A percentile compares a stretch with the other conserved stretches of the same genome.
These are phyloP conservation scores for Odonthalia washingtoniensis DNA, from an alignment of 31 red algal species.

Conservation along the genomic window DNA sequence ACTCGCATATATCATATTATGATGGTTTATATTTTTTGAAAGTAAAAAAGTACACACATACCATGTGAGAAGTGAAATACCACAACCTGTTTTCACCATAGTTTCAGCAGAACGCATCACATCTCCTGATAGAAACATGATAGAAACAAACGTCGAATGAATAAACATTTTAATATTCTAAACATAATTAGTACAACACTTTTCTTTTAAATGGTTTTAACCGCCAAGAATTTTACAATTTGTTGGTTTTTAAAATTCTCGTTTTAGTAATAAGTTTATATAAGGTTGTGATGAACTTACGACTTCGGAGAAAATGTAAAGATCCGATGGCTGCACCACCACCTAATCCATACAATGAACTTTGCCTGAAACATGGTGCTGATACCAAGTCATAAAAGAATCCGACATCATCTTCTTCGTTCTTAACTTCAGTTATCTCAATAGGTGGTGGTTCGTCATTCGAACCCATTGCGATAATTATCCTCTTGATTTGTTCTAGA, in stretches of 20 bases:
- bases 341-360: conserved; percentile 45
- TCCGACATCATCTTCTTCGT: conserved; percentile 1
- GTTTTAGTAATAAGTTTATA: neutral
- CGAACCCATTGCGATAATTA: no score
- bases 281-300: conserved; percentile 18
- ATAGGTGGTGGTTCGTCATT: no score
- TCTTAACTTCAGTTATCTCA: conserved; percentile 2
- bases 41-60: conserved; percentile 13
- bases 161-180: neutral
- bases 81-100: conserved; percentile 69
- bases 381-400: conserved; percentile 57
- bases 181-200: no score
- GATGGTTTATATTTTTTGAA: neutral
- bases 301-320: conserved; percentile 31
- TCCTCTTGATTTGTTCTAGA: no score
- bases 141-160: neutral
- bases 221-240: no score
- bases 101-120: conserved; percentile 52
- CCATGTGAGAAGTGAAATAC: conserved; percentile 57
- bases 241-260: no score
- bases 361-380: conserved; percentile 63
- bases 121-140: conserved; percentile 26
- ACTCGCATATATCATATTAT: neutral
- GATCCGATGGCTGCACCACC: conserved; percentile 54
- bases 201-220: no score